Conservation (phyloP, 2,329 filamentous ascomycete genomes). For the Colletotrichum liaoningense region DNA sequence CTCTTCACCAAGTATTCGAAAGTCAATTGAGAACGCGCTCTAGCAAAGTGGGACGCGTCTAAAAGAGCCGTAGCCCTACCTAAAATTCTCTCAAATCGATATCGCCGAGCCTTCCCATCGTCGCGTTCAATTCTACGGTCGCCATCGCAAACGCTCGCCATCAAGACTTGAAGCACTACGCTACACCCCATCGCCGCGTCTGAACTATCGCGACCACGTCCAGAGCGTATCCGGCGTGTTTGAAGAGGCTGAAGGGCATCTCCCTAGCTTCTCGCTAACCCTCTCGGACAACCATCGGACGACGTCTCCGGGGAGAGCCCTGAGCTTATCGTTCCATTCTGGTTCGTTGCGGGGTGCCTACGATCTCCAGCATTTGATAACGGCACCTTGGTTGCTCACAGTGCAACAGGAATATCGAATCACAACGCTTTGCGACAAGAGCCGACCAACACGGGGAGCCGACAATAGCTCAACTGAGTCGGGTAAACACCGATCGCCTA, state of each 20-base stretch:
- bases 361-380: conserved; percentile 15
- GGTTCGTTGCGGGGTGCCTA: neutral
- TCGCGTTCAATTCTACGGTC: too few relatives aligned
- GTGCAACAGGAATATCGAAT: conserved; percentile 7
- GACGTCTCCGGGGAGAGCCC: conserved; percentile 6
- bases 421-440: conserved; percentile 1
- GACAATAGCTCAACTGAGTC: neutral
- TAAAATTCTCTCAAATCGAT: neutral
- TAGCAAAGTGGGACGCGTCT: conserved; percentile 27
- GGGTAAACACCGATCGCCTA: neutral
- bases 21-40: neutral
- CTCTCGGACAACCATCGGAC: conserved; percentile 10
- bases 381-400: conserved; percentile 11
- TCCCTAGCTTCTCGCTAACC: neutral
- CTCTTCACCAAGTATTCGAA: neutral
- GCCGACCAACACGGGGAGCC: neutral
- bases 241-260: neutral
- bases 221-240: neutral
- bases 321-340: conserved; percentile 28
- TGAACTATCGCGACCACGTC: too few relatives aligned
- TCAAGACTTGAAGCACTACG: too few relatives aligned
- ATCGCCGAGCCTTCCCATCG: neutral
- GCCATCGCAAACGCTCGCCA: neutral
- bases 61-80: conserved; percentile 13
- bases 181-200: too few relatives aligned